Evolutionary conservation across 2,329 filamentous ascomycete species (phyloP).

Genomic region (Dactylellina parvicollis): DNA sequence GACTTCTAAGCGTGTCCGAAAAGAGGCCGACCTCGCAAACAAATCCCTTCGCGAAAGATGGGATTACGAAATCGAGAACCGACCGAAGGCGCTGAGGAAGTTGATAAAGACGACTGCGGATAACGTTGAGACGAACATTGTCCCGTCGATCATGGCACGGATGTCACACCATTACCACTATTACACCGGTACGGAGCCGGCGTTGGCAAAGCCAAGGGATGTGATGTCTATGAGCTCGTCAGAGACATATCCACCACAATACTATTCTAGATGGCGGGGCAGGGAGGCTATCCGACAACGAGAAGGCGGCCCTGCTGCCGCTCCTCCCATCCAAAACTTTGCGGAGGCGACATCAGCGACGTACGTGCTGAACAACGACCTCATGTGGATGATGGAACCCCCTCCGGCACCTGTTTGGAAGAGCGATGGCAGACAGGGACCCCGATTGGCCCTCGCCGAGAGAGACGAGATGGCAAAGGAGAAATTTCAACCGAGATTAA

Average conservation of each 20-base stretch:
- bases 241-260: slow-evolving; percentile 34
- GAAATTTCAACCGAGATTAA: slow-evolving; percentile 39
- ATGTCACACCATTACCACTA: slow-evolving; percentile 51
- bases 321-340: slow-evolving; percentile 48
- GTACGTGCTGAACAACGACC: slow-evolving; percentile 39
- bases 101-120: slow-evolving; percentile 50
- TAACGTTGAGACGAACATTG: slow-evolving; percentile 53
- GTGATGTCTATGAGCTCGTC: slow-evolving; percentile 49
- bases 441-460: slow-evolving; percentile 42
- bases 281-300: slow-evolving; percentile 23
- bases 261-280: slow-evolving; percentile 41
- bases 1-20: slow-evolving; percentile 44
- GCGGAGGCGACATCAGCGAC: slow-evolving; percentile 35
- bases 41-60: slow-evolving; percentile 45
- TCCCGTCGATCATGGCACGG: slow-evolving; percentile 47
- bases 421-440: slow-evolving; percentile 48
- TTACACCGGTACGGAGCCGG: slow-evolving; percentile 43
- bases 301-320: slow-evolving; percentile 33
- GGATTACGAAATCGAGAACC: slow-evolving; percentile 51
- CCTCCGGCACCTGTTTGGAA: slow-evolving; percentile 51
- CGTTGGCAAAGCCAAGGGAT: slow-evolving; percentile 25
- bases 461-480: slow-evolving; percentile 38
- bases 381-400: slow-evolving; percentile 54
- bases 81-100: slow-evolving; percentile 48
- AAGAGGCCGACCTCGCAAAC: slow-evolving; percentile 46